Evolutionary conservation across 805 yeast species (phyloP), one percentile per base, ranked within the genome.

Genomic region (Allodekkera sacchari): DNA sequence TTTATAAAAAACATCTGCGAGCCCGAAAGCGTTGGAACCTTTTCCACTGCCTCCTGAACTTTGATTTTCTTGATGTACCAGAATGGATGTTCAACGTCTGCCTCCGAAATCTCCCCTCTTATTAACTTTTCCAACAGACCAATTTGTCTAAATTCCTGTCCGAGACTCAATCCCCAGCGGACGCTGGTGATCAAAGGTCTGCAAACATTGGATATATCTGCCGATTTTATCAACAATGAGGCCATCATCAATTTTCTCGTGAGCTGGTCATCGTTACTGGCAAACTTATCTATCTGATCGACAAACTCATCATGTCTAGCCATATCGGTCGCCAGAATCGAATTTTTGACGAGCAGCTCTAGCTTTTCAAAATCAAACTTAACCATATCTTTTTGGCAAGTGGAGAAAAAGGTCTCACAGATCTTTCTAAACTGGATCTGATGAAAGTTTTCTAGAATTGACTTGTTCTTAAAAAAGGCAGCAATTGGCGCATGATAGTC

Each of bases 181-280:
- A 83, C 71, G 15, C 89, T 78, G 3, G 84, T 73, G 22, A 69
- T 60, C 35, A 83, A 60, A 4, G 88, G 85, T 38, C 97, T 64
- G 7, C 95, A 75, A 15, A 88, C 96, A 53, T 92, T 92, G 18
- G 95, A 83, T 28, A 92, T 85, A 59, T 92, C 98, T 3, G 97
- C 96, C 55, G 95, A 85, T 61, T 92, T 92, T 38, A 92, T 74
- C 38, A 89, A 66, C 37, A 87, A 59, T 17, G 83, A 70, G 27
- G 80, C 64, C 23, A 85, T 57, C 41, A 82, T 64, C 35, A 42
- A 34, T 10, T 50, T 36, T 18, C 45, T 32, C 21, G 44, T 37
- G 46, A 53, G 32, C 38, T 50, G 34, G 41, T 55, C 41, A 27
- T 42, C 35, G 29, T 41, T 27, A 7, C 27, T 39, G 22, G 33